phyloP scores from a whole-genome alignment of 1,284 basidiomycete genomes.

The Fomes fomentarius region DNA sequence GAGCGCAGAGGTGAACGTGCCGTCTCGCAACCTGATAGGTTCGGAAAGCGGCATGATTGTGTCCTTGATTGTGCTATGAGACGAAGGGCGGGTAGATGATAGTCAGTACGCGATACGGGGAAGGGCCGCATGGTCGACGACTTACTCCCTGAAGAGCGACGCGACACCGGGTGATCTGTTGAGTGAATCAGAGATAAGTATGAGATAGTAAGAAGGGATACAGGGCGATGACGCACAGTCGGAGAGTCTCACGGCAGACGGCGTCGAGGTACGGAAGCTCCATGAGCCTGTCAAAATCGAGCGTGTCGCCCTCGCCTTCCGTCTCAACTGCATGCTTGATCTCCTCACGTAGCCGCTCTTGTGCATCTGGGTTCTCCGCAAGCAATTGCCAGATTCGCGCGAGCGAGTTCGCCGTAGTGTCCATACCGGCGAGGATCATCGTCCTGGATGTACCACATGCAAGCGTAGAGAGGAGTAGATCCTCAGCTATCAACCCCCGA shows the following conservation, averaged over 20 bases:
- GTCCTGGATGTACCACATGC: slow-evolving; percentile 7
- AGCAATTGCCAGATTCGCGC: slow-evolving; percentile 24
- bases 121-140: background rate
- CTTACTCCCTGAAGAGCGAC: slow-evolving; percentile 15
- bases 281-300: slow-evolving; percentile 25
- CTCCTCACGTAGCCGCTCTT: slow-evolving; percentile 26
- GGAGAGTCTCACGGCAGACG: slow-evolving; percentile 29
- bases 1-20: slow-evolving; percentile 8
- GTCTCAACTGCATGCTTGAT: slow-evolving; percentile 16
- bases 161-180: slow-evolving; percentile 12
- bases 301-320: slow-evolving; percentile 12
- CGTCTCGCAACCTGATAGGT: slow-evolving; percentile 15
- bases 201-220: background rate
- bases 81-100: background rate
- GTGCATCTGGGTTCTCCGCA: slow-evolving; percentile 21
- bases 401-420: slow-evolving; percentile 28
- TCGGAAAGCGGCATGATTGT: slow-evolving; percentile 8
- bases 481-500: background rate
- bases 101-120: background rate
- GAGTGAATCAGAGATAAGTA: background rate
- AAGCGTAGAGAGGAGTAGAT: background rate
- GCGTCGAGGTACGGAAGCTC: slow-evolving; percentile 27
- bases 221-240: slow-evolving; percentile 17
- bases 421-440: slow-evolving; percentile 28
- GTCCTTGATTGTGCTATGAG: slow-evolving; percentile 2